These are phyloP conservation scores for Omphalea diandra DNA, from an alignment of 441 rosid species.

Conservation along the genomic window DNA sequence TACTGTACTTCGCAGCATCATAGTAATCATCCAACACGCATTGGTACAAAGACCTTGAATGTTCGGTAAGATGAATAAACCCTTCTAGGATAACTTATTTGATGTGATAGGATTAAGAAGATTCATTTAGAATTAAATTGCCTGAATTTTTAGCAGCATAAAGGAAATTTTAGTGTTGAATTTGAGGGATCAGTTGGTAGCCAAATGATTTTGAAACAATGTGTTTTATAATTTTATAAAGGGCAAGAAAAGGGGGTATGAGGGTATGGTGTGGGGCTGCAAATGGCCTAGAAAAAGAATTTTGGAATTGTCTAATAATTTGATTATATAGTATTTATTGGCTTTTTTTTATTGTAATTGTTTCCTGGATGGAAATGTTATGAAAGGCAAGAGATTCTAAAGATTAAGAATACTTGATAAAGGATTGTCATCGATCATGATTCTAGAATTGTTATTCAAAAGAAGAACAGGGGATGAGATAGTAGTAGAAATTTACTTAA, in stretches of 20 bases:
- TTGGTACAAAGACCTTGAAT: not conserved
- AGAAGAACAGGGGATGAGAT: not conserved
- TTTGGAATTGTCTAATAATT: not conserved
- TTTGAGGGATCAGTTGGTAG: not conserved
- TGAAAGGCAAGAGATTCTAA: not conserved
- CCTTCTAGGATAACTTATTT: not conserved
- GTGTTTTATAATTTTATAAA: not conserved
- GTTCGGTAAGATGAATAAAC: not conserved
- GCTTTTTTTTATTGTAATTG: not conserved
- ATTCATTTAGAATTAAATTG: not conserved
- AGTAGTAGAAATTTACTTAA: not conserved
- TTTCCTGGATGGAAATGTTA: constrained; percentile 1
- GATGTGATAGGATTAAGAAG: not conserved
- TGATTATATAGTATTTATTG: not conserved
- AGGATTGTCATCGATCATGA: not conserved
- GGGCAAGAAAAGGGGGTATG: not conserved
- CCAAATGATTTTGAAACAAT: not conserved
- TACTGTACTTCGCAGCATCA: not conserved
- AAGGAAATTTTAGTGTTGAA: not conserved
- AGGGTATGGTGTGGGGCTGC: not conserved
- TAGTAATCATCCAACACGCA: not conserved
- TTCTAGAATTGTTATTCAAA: not conserved
- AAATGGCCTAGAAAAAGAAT: not conserved
- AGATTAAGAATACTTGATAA: not conserved
- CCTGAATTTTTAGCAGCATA: not conserved